Base-by-base conservation (phyloP, 345 rosid genomes). In the Salix dunnii region DNA sequence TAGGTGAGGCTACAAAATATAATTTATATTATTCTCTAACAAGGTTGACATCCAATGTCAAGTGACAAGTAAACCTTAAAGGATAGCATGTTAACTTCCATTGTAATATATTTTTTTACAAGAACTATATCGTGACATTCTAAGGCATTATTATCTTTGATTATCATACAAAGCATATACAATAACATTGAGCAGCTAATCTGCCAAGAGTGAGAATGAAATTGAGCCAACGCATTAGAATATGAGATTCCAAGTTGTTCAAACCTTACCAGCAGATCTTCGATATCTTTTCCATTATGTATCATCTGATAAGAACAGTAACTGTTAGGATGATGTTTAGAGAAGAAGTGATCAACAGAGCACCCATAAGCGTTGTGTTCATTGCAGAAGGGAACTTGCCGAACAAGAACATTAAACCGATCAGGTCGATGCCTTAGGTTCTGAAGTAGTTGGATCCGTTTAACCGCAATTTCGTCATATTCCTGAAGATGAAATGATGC, bases 271-370 rank as follows among this genome's bases (percentile, higher is more conserved):
- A 82, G 64, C 61, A 90, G 85, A 80, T 83, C 71, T 74, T 86
- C 89, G 33, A 95, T 82, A 73, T 81, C 86, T 77, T 86, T 89
- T 77, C 88, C 88, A n/a, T 91, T 82, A 21, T 90, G 90, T 74
- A 93, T 68, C 88, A 93, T 90, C 81, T 86, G 93, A 82, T 79
- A 85, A 2, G 99, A 91, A 79, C 82, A 71, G 77, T 90, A 93
- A 81, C 85, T 86, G 70, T 85, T 61, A 35, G 83, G 92, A 83
- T 93, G 83, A 82, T 90, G 86, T 79, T 82, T 91, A 73, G 92
- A 88, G 76, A 95, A 95, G 78, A 95, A 93, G 83, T 93, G 93
- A 53, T 89, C 91, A 79, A 95, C 96, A 63, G 83, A 79, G 80
- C 96, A 95, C 14, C 88, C 86, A 53, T 66, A 78, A 63, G 87